A percentile compares a stretch with the other conserved stretches of the same genome.
These are phyloP conservation scores for Marsdenia floribunda DNA, from an alignment of 257 asterid species.

Conservation along the genomic window DNA sequence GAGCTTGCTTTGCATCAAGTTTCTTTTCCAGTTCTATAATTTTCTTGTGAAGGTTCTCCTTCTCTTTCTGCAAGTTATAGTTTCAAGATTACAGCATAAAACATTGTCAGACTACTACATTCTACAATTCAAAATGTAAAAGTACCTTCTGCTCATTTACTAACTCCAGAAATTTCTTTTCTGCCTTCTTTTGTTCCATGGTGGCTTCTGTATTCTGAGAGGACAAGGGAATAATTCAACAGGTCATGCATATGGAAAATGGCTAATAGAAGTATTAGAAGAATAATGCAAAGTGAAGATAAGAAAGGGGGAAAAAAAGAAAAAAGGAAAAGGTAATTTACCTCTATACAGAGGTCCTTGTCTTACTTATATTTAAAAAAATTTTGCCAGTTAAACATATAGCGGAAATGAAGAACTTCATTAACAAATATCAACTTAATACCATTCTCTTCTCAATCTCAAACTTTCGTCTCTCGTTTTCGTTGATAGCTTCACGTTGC, in stretches of 20 bases:
- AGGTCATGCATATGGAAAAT: background rate
- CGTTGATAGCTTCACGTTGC: conserved; percentile 44
- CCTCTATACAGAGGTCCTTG: background rate
- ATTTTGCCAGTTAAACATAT: background rate
- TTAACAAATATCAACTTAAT: background rate
- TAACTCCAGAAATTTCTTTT: conserved; percentile 45
- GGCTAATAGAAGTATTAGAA: background rate
- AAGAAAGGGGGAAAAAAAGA: background rate
- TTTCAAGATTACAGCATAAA: background rate
- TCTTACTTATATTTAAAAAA: background rate
- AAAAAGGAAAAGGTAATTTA: too few species aligned
- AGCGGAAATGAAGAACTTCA: background rate
- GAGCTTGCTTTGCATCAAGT: conserved; percentile 19
- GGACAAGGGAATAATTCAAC: conserved; percentile 15
- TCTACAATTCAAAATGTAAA: background rate
- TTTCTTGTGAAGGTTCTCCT: conserved; percentile 8
- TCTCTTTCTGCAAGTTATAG: conserved; percentile 11
- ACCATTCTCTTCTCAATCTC: conserved; percentile 37
- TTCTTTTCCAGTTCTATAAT: conserved; percentile 19
- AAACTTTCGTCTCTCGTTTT: conserved; percentile 27
- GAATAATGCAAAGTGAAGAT: background rate
- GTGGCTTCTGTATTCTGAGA: conserved; percentile 72
- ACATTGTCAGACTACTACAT: background rate
- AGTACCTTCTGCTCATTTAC: conserved; percentile 47
- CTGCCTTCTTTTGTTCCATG: conserved; percentile 57